A percentile compares a stretch with the other conserved stretches of the same genome.
These are phyloP conservation scores for Polyplosphaeria fusca DNA, from an alignment of 495 filamentous ascomycete species.

Conservation along the genomic window DNA sequence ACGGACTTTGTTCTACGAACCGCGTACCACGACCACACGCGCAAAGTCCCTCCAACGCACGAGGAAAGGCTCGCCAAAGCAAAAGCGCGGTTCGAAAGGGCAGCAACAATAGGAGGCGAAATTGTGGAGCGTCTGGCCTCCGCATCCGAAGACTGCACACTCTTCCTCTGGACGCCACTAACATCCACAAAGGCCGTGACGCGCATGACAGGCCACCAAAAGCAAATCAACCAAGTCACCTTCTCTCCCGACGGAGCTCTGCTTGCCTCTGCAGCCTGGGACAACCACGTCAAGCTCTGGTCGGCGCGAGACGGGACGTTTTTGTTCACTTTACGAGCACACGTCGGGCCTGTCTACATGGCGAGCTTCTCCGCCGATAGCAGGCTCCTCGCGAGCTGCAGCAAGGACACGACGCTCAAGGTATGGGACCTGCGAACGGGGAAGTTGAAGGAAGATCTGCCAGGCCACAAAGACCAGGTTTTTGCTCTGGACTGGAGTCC, in stretches of 20 bases:
- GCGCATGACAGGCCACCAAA: constrained; percentile 89
- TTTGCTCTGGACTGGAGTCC: constrained; percentile 91
- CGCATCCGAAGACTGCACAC: constrained; percentile 92
- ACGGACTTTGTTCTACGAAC: constrained; percentile 90
- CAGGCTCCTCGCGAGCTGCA: constrained; percentile 74
- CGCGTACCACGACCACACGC: constrained; percentile 81
- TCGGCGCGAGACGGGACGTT: constrained; percentile 72
- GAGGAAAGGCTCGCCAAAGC: constrained; percentile 74
- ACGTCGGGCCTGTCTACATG: constrained; percentile 74
- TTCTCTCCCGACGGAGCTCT: constrained; percentile 85
- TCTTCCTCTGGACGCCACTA: constrained; percentile 91
- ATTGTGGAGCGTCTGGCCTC: constrained; percentile 84
- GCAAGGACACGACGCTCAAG: constrained; percentile 93
- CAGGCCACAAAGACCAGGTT: constrained; percentile 92
- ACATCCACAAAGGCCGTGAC: constrained; percentile 76
- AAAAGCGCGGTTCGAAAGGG: constrained; percentile 79
- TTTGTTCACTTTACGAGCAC: constrained; percentile 79
- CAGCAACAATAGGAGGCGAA: constrained; percentile 73
- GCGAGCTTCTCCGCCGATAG: constrained; percentile 88
- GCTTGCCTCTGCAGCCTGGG: constrained; percentile 85
- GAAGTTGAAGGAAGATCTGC: constrained; percentile 80
- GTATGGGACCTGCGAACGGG: constrained; percentile 86
- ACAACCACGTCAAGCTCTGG: constrained; percentile 92
- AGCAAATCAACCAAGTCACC: constrained; percentile 90
- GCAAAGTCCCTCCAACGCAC: constrained; percentile 61